Evolutionary conservation across 345 rosid genomes (phyloP), one percentile per base, ranked within the genome.

Genomic region (Psidium guajava): DNA sequence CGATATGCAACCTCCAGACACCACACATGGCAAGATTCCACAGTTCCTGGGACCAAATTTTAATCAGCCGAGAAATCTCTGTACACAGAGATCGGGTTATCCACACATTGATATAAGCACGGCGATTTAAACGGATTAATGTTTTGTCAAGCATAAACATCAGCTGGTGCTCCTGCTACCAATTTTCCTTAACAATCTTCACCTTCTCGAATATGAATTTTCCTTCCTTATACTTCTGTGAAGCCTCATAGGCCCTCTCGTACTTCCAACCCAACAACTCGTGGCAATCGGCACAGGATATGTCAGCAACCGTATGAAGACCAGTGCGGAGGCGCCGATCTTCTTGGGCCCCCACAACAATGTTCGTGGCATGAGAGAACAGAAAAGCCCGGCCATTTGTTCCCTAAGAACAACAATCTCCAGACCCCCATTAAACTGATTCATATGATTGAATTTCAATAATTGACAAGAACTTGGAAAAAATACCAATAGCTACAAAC

Each of bases 211-310:
- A 90, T 77, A 95, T 93, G 91, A 93, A 95, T 87, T 95, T 95
- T 82, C 98, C 98, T 87, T 95, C 98, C 89, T 95, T 95, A 88
- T 95, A 95, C 93, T 90, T 95, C 85, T 94, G 98, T 1, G 95
- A 87, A 18, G 89, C 86, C 87, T 93, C 95, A 2, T 89, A 94
- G 10, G 98, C 98, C 90, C 95, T 90, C 88, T 93, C 94, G 47
- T 95, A 95, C 89, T 94, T 95, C 98, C 98, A 95, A 24, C 98
- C 98, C 89, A 95, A 89, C 58, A 92, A 94, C 88, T 93, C 91
- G 9, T 81, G 90, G 91, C 98, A 95, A 88, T 95, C 93, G 4
- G 89, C 91, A 89, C 98, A 95, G 52, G 88, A 83, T 83, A 94
- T 89, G 87, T 94, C 98, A 11, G 96, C 96, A 47, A 95, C 98